phyloP scores from a whole-genome alignment of 305 asterid genomes.

The Rubia occidens region DNA sequence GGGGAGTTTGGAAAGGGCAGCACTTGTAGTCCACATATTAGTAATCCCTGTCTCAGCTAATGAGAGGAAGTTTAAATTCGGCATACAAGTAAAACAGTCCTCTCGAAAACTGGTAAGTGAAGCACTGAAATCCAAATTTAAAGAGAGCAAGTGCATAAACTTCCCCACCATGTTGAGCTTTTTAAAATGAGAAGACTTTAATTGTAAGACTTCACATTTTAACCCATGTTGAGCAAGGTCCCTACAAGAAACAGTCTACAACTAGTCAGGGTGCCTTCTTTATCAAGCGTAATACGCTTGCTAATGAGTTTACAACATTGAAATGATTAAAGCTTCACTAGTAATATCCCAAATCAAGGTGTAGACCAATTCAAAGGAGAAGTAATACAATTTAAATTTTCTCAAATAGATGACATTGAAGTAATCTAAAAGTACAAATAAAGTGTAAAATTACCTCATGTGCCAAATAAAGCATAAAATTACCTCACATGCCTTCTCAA shows the following conservation, averaged over 20 bases:
- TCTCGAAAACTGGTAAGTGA: slow-evolving; percentile 70
- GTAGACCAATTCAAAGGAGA: background rate
- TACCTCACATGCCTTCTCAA: background rate
- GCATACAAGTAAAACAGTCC: slow-evolving; percentile 79
- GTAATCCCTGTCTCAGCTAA: slow-evolving; percentile 73
- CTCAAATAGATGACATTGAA: background rate
- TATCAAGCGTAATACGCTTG: background rate
- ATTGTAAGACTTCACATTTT: slow-evolving; percentile 57
- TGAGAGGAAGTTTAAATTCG: slow-evolving; percentile 65
- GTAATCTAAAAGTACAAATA: background rate
- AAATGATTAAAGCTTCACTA: background rate
- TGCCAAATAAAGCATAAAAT: background rate
- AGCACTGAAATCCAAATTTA: slow-evolving; percentile 80
- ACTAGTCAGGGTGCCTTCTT: slow-evolving; percentile 18
- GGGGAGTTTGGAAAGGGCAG: slow-evolving; percentile 70
- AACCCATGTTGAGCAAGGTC: slow-evolving; percentile 73
- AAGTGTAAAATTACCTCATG: background rate
- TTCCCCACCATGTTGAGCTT: slow-evolving; percentile 70
- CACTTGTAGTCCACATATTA: slow-evolving; percentile 79
- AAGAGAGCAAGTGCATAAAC: slow-evolving; percentile 52
- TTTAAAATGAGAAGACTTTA: slow-evolving; percentile 72
- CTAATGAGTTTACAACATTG: background rate
- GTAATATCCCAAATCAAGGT: slow-evolving; percentile 2
- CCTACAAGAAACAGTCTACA: slow-evolving; percentile 32
- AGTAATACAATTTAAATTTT: background rate